Conservation (phyloP, 1,284 basidiomycete species). For the Bjerkandera adusta region DNA sequence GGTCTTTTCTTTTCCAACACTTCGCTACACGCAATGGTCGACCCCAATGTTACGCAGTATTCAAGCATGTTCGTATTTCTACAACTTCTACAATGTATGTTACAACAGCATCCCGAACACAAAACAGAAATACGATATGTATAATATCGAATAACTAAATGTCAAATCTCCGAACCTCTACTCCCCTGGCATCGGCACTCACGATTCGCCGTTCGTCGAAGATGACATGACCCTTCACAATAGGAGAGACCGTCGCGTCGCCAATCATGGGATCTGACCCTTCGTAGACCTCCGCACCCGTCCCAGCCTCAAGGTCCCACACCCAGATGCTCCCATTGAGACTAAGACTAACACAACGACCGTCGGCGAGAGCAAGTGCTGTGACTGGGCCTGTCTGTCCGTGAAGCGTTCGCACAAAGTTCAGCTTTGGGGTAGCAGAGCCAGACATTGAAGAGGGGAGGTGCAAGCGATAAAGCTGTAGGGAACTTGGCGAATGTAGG, state of each 20-base stretch:
- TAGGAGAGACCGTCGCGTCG: conserved; percentile 11
- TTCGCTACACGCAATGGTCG: no score
- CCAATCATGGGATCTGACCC: conserved; percentile 14
- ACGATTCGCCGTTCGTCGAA: conserved; percentile 77
- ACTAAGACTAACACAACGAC: conserved; percentile 73
- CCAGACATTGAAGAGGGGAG: conserved; percentile 50
- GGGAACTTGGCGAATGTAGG: conserved; percentile 47
- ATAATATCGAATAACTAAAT: conserved; percentile 34
- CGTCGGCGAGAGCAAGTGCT: conserved; percentile 70
- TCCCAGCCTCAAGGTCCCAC: conserved; percentile 76
- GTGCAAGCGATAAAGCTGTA: conserved; percentile 72
- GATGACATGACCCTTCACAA: conserved; percentile 44
- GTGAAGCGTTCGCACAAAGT: conserved; percentile 67
- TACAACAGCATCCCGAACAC: no score
- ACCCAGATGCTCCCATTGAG: conserved; percentile 74
- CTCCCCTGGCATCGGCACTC: conserved; percentile 47
- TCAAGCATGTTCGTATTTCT: no score
- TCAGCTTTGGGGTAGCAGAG: conserved; percentile 54
- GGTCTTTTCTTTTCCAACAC: no score
- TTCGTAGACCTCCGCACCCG: conserved; percentile 52
- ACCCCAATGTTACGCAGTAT: no score
- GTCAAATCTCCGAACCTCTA: conserved; percentile 68
- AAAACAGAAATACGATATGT: background rate
- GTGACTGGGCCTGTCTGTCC: conserved; percentile 66
- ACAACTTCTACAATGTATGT: no score